Percentiles rank a stretch among this genome's conserved stretches.
Evolutionary conservation across 805 yeast genomes (phyloP).

Genomic region (Cyberlindnera lachancei): DNA sequence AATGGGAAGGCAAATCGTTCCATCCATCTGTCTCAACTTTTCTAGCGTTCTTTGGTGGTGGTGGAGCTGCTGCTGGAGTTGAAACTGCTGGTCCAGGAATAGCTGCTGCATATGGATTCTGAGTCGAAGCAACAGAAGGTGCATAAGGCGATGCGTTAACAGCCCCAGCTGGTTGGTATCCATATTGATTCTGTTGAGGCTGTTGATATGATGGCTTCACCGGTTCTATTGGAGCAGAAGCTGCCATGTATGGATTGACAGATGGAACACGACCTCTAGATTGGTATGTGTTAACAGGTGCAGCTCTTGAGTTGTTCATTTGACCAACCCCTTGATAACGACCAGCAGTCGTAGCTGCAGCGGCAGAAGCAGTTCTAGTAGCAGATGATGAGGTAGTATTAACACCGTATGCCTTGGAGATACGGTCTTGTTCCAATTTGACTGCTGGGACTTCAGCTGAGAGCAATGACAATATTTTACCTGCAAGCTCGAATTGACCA

Average conservation of each 20-base stretch:
- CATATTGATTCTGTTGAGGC: constrained; percentile 9
- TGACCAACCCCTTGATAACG: constrained; percentile 14
- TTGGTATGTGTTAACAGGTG: constrained; percentile 7
- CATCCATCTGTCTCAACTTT: constrained; percentile 57
- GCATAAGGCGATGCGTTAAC: constrained; percentile 6
- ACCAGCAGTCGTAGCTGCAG: constrained; percentile 9
- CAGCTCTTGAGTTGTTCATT: constrained; percentile 3
- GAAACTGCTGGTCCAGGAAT: constrained; percentile 14
- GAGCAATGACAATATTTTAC: constrained; percentile 55
- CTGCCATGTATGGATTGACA: constrained; percentile 12
- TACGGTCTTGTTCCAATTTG: constrained; percentile 70
- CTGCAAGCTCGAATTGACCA: constrained; percentile 82
- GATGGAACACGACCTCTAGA: constrained; percentile 6
- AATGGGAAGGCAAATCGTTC: constrained; percentile 59
- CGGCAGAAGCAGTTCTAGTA: constrained; percentile 11
- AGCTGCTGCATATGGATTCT: constrained; percentile 27
- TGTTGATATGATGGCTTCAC: constrained; percentile 2
- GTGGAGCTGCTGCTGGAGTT: constrained; percentile 7
- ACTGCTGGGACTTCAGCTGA: constrained; percentile 72
- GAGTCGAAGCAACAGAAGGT: constrained; percentile 17
- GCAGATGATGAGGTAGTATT: constrained; percentile 1
- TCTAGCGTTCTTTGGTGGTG: constrained; percentile 25
- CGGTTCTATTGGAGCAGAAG: constrained; percentile 6
- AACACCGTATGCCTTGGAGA: constrained; percentile 53
- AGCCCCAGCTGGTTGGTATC: constrained; percentile 7